Conservation (phyloP, 1,284 basidiomycete genomes). For the Fomes fomentarius region DNA sequence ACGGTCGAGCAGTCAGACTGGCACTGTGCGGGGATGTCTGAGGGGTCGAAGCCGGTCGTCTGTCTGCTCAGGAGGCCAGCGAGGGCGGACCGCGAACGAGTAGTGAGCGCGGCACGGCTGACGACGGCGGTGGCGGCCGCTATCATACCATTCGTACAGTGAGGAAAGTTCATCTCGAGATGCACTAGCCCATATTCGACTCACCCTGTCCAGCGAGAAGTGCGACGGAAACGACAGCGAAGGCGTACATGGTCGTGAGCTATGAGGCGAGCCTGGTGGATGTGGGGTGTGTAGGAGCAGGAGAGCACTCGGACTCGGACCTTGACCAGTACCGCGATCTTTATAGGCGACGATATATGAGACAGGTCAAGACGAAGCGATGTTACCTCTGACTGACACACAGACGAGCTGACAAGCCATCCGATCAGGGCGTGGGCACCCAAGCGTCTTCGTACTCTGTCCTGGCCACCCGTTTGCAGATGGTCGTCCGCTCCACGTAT, state of each 20-base stretch:
- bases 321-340: too few species aligned
- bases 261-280: background rate
- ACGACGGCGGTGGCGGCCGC: slow-evolving; percentile 13
- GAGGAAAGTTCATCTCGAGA: background rate
- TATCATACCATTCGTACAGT: background rate
- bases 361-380: too few species aligned
- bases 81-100: slow-evolving; percentile 5
- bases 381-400: too few species aligned
- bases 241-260: slow-evolving; percentile 19
- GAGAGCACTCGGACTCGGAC: too few species aligned
- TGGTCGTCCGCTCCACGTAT: too few species aligned
- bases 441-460: too few species aligned
- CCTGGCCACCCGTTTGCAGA: too few species aligned
- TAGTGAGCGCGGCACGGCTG: too few species aligned
- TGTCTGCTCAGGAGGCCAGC: slow-evolving; percentile 12
- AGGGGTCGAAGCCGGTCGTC: slow-evolving; percentile 10
- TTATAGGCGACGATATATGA: too few species aligned
- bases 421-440: too few species aligned
- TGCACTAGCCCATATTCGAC: background rate
- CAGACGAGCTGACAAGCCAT: too few species aligned
- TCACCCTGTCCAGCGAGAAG: slow-evolving; percentile 23
- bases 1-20: slow-evolving; percentile 8
- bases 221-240: slow-evolving; percentile 18
- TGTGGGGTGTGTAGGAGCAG: too few species aligned
- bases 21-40: slow-evolving; percentile 19